These are phyloP conservation scores for Pestalotiopsis sp. DNA, from an alignment of 2,329 filamentous ascomycete species.

Conservation along the genomic window DNA sequence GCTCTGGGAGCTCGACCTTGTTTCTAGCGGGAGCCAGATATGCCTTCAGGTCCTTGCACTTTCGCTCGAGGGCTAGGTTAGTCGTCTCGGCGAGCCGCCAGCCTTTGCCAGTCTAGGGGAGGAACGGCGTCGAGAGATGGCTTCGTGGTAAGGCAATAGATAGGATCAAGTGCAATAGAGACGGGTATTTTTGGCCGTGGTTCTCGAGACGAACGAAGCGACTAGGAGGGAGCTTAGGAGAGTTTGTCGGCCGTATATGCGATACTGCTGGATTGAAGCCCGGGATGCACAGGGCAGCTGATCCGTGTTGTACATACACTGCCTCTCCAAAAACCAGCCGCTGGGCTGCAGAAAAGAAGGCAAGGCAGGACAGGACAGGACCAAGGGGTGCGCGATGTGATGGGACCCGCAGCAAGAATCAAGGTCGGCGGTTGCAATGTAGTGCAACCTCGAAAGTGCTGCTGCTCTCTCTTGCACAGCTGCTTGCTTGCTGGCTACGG, in stretches of 20 bases:
- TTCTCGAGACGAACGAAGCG: background rate
- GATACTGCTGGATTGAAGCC: background rate
- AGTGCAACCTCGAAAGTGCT: background rate
- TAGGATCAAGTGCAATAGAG: background rate
- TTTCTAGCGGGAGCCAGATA: conserved; percentile 7
- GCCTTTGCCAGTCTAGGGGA: background rate
- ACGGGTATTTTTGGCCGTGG: background rate
- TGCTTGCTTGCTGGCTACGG: too few relatives aligned
- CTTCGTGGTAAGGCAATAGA: background rate
- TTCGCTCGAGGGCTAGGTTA: conserved; percentile 2
- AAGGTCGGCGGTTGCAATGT: background rate
- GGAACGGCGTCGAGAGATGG: conserved; percentile 1
- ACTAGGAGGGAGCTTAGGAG: background rate
- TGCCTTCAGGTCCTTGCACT: conserved; percentile 2
- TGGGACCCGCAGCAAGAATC: background rate
- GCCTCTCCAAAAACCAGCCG: background rate
- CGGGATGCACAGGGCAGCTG: background rate
- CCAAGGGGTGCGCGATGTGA: background rate
- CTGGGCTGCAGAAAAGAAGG: background rate
- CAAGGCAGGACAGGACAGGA: background rate
- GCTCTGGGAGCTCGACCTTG: conserved; percentile 8
- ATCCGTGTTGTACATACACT: background rate
- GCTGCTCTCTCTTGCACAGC: too few relatives aligned
- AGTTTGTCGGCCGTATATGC: conserved; percentile 4
- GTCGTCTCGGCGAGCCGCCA: background rate